phyloP scores from a whole-genome alignment of 257 asterid genomes.

The Petrea volubilis region DNA sequence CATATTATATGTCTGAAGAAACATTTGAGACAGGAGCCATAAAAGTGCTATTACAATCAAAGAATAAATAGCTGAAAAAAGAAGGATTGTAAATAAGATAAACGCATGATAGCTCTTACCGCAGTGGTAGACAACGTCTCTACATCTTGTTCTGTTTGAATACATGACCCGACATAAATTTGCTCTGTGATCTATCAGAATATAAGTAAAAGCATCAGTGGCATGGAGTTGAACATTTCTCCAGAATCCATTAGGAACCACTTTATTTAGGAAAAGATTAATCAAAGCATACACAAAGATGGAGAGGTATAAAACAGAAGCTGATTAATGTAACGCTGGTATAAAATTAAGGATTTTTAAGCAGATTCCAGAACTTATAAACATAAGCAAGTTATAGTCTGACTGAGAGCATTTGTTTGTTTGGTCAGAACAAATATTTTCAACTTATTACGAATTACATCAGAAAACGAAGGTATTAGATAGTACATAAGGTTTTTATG shows the following conservation, averaged over 20 bases:
- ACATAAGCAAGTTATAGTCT: not conserved
- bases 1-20: not conserved
- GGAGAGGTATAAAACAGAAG: slow-evolving; percentile 1
- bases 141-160: slow-evolving; percentile 80
- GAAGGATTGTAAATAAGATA: not conserved
- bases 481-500: not conserved
- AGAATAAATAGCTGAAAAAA: slow-evolving; percentile 13
- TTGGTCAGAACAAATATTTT: not conserved
- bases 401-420: not conserved
- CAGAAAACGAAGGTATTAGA: not conserved
- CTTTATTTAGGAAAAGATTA: not conserved
- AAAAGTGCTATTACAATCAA: slow-evolving; percentile 11
- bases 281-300: not conserved
- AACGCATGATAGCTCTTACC: slow-evolving; percentile 47
- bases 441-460: not conserved
- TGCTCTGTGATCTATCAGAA: slow-evolving; percentile 87
- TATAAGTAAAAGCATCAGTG: slow-evolving; percentile 20
- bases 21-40: not conserved
- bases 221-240: slow-evolving; percentile 10
- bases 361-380: not conserved
- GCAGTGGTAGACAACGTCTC: slow-evolving; percentile 57
- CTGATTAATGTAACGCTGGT: not conserved
- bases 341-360: not conserved
- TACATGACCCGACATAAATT: slow-evolving; percentile 91
- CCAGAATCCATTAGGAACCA: slow-evolving; percentile 12